Percentiles rank a stretch among this genome's conserved stretches.
Evolutionary conservation across 331 rosid species (phyloP).

Genomic region (Arachis monticola): DNA sequence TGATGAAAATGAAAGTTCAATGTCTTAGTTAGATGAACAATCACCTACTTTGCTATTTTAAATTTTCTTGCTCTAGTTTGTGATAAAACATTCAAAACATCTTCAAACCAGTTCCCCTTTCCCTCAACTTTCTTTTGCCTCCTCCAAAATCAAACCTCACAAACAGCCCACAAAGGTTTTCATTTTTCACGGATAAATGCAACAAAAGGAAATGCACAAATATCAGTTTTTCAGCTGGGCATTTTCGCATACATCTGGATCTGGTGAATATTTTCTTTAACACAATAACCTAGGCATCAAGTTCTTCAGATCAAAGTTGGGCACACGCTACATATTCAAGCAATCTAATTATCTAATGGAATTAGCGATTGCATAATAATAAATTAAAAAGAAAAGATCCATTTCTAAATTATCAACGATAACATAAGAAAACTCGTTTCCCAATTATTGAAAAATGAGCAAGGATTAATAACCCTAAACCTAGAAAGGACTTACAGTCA

Average conservation of each 20-base stretch:
- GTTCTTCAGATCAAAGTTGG: slow-evolving; percentile 10
- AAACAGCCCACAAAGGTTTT: too few relatives aligned
- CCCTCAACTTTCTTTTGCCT: too few relatives aligned
- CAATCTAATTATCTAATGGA: slow-evolving; percentile 1
- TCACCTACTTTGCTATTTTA: neutral
- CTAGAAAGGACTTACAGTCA: slow-evolving; percentile 21
- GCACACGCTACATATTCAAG: neutral
- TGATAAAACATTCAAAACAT: neutral
- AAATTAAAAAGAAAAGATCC: neutral
- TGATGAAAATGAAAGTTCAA: slow-evolving; percentile 34
- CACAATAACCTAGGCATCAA: neutral
- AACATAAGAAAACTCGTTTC: too few relatives aligned
- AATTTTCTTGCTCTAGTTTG: neutral
- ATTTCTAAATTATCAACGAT: neutral
- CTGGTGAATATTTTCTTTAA: neutral
- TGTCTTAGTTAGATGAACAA: slow-evolving; percentile 12
- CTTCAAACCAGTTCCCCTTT: too few relatives aligned
- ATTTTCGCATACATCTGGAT: neutral
- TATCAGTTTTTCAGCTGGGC: slow-evolving; percentile 20
- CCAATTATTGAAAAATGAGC: too few relatives aligned
- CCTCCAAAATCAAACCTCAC: too few relatives aligned
- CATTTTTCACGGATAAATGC: too few relatives aligned
- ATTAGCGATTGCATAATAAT: neutral
- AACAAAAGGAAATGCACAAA: slow-evolving; percentile 15
- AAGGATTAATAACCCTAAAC: neutral